Evolutionary conservation across 768 basidiomycete species (phyloP).

Genomic region (Boletus bicolor): DNA sequence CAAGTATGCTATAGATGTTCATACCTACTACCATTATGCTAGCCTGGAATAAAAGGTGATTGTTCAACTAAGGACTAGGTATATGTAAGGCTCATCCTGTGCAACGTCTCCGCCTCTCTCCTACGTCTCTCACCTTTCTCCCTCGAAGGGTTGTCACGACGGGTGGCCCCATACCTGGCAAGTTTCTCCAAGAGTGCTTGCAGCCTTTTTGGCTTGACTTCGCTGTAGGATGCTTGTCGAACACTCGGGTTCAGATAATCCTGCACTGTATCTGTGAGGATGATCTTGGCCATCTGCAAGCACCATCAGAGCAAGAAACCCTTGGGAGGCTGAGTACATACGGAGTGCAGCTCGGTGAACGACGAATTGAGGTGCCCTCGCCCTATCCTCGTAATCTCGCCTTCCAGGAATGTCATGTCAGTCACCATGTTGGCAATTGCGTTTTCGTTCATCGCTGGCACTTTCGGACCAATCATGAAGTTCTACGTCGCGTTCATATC

Average conservation of each 20-base stretch:
- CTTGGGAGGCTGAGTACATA: constrained; percentile 35
- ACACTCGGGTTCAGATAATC: constrained; percentile 73
- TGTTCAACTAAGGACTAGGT: constrained; percentile 4
- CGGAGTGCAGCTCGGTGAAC: constrained; percentile 78
- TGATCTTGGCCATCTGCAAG: constrained; percentile 65
- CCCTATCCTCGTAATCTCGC: constrained; percentile 76
- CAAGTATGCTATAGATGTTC: constrained; percentile 22
- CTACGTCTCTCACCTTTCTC: constrained; percentile 70
- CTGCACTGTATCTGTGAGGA: constrained; percentile 68
- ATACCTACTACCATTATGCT: constrained; percentile 5
- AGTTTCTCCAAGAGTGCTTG: constrained; percentile 78
- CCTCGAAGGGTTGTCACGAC: constrained; percentile 55
- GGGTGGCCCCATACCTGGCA: constrained; percentile 59
- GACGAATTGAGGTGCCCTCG: constrained; percentile 65
- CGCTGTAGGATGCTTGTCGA: constrained; percentile 63
- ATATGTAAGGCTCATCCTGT: constrained; percentile 43
- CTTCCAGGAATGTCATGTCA: constrained; percentile 86
- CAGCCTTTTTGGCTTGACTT: constrained; percentile 68
- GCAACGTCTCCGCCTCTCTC: constrained; percentile 76
- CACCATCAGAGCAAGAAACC: constrained; percentile 5
- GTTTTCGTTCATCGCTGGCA: constrained; percentile 82
- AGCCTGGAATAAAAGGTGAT: constrained; percentile 9
- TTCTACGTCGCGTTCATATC: constrained; percentile 43
- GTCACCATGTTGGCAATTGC: constrained; percentile 82
- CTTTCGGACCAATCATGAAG: constrained; percentile 72